Evolutionary conservation across 345 rosid species (phyloP), one percentile per base, ranked within the genome.

Genomic region (Trapa bicornis): DNA sequence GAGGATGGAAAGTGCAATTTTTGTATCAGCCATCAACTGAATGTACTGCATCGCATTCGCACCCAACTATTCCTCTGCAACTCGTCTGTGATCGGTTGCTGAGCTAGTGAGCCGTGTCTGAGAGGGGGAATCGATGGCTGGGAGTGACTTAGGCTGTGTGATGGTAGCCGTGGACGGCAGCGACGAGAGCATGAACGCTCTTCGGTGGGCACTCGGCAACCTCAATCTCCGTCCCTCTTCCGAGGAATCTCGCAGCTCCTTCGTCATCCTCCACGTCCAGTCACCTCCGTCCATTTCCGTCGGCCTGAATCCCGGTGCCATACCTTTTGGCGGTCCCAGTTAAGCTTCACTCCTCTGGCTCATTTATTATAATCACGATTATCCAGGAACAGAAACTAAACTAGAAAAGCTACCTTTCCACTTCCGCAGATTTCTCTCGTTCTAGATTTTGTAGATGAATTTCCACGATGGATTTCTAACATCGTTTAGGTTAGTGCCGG

Each of bases 241-340:
- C 87, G 71, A 61, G 22, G 66, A 75, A 0, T 36, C 74, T 47
- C 56, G 79, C 2, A 78, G 82, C 60, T 77, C 81, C 42, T 87
- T 90, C 84, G 56, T 83, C 75, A 39, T 88, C 73, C 91, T 90
- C 72, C 96, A 88, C 64, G 86, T 86, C 54, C 96, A 94, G 70
- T 76, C 97, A 14, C 87, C 96, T 3, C 97, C 96, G n/a, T 74
- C 86, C 60, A 85, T 94, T 65, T 78, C 85, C 70, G 76, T 76
- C 5, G 91, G 92, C 11, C 85, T 94, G 38, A 84, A 74, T 71
- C 99, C 96, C 16, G 97, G 96, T 8, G 73, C 79, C 57, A 88
- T 90, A 67, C 99, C 99, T 61, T 93, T 90, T 74, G 97, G 97
- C 64, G 97, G 97, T 2, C 96, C 96, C 78, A 84, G 98, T 92